A percentile compares a stretch with the other conserved stretches of the same genome.
Conservation (phyloP, 2,329 filamentous ascomycete genomes). For the Penicillium vulpinum region DNA sequence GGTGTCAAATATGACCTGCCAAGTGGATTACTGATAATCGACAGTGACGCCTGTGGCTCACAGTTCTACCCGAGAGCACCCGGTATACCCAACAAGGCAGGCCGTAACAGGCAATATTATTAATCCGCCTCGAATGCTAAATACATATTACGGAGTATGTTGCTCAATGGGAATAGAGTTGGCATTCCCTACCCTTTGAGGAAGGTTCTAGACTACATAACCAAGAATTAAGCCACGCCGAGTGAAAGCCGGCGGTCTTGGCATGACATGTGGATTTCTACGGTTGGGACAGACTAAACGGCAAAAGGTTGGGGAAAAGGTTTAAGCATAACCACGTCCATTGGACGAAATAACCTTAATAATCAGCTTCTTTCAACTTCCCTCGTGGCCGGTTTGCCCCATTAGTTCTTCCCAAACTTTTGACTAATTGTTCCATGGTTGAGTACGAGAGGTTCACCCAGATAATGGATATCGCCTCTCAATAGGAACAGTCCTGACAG, state of each 20-base stretch:
- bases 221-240: background rate
- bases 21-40: background rate
- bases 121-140: background rate
- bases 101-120: background rate
- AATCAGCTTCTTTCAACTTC: background rate
- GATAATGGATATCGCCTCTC: background rate
- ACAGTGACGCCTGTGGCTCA: constrained; percentile 1
- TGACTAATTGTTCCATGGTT: background rate
- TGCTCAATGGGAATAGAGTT: background rate
- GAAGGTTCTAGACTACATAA: background rate
- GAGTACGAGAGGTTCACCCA: background rate
- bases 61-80: background rate
- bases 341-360: constrained; percentile 1
- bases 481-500: constrained; percentile 5
- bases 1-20: background rate
- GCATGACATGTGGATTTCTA: background rate
- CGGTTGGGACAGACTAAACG: background rate
- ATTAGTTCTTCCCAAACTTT: background rate
- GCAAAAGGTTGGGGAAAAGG: background rate
- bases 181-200: background rate
- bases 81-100: background rate
- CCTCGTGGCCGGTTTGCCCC: background rate
- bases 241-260: background rate
- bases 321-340: constrained; percentile 1
- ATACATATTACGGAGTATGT: background rate